phyloP scores from a whole-genome alignment of 1,284 basidiomycete genomes.

The Paramarasmius palmivorus region DNA sequence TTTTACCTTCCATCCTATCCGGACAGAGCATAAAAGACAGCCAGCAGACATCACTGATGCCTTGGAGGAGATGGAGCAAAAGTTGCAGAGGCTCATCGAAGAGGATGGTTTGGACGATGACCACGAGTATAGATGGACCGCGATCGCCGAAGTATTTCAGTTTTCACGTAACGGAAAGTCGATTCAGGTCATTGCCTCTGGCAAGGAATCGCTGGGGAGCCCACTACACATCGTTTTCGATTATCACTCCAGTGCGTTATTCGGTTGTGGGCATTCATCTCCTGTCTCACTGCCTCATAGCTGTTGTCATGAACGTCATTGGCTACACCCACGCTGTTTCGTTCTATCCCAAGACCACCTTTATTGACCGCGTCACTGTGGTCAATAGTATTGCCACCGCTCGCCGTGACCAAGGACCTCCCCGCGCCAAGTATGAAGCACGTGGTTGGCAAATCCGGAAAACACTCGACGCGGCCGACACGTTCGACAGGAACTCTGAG shows the following conservation, averaged over 20 bases:
- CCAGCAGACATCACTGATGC: not conserved
- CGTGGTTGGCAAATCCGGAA: not conserved
- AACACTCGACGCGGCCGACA: too few species aligned
- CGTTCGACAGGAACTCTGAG: too few species aligned
- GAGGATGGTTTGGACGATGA: not conserved
- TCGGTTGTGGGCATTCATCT: not conserved
- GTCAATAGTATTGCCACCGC: not conserved
- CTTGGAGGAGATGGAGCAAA: not conserved
- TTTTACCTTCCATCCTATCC: not conserved
- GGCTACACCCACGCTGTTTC: slow-evolving; percentile 2
- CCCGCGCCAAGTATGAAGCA: not conserved
- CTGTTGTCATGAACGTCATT: slow-evolving; percentile 7
- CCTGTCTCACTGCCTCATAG: not conserved
- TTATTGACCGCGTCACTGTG: slow-evolving; percentile 1
- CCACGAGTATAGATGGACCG: not conserved
- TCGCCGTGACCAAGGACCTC: not conserved
- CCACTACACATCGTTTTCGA: not conserved
- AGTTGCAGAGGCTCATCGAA: not conserved
- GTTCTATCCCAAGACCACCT: slow-evolving; percentile 5
- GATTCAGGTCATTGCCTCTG: not conserved
- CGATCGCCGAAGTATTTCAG: not conserved
- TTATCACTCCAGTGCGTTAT: slow-evolving; percentile 8
- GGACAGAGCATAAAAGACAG: not conserved
- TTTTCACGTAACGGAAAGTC: not conserved
- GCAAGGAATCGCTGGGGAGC: not conserved